Evolutionary conservation across 495 filamentous ascomycete species (phyloP), one percentile per base, ranked within the genome.

Genomic region (Parathielavia hyrcaniae): DNA sequence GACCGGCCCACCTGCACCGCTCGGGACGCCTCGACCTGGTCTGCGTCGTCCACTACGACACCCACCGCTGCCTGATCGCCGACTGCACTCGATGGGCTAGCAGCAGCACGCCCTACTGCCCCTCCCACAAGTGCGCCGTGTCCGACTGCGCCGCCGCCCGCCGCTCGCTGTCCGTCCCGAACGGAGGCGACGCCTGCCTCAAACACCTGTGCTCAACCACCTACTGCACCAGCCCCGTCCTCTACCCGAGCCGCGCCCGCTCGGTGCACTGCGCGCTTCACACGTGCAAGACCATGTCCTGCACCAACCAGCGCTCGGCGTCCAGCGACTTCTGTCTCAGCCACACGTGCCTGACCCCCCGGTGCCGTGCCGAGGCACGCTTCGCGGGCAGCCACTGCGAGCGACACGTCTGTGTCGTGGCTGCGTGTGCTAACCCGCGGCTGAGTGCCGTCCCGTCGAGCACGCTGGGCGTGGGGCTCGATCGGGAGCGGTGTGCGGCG

Each of bases 11-110:
- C 30, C 50, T 39, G 2, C 51, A 55, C 55, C 60, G 55, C 36
- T 45, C 55, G 32, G 55, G 55, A 14, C 20, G 8, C 17, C 48
- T 58, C 36, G 60, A 58, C 51, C n/a, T 50, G 17, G 48, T 58
- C 32, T 62, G 60, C 50, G 51, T 45, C 12, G 55, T 52, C 30
- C 60, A 62, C 55, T 62, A 62, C 55, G 50, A 55, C 43, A 62
- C 36, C 38, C 23, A 22, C 49, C 56, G 45, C 39, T 61, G 60
- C 36, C n/a, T 35, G 13, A 26, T 10, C 35, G 5, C 43, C 10
- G 50, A 40, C 16, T 61, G 60, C 50, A 19, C 59, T 1, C 47
- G 59, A 17, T 19, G 41, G 32, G 53, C 55, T 6, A 30, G 50
- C 20, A 49, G 39, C 50, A 22, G 35, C 19, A 22, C 39, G 39